Evolutionary conservation across 805 yeast species (phyloP), one percentile per base, ranked within the genome.

Genomic region (Lipomyces anomalus): DNA sequence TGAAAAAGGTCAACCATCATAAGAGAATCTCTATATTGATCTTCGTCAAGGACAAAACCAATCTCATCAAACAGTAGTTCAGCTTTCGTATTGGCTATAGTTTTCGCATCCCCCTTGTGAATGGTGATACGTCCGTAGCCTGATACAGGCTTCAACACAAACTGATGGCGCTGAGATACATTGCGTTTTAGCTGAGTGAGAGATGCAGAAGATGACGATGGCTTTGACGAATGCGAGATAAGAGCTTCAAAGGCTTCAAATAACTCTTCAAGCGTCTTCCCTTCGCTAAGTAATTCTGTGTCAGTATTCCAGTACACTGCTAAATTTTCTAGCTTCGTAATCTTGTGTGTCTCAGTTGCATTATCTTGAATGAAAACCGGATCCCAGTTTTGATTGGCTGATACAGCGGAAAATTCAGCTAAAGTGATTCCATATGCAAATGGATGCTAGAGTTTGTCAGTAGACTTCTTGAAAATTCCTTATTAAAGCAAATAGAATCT

Each of bases 231-330:
- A 35, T 29, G 67, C 64, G 26, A 79, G 70, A 4, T 74, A 64
- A 1, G 38, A 22, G 65, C 55, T 50, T 74, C 69, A 58, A 83
- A 79, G 13, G 62, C 65, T n/a, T 60, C 56, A 7, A 81, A 57
- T 26, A 82, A 65, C 34, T 67, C 70, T 1, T 72, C 79, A 13
- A 60, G n/a, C 20, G 48, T 13, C 22, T 67, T 70, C 18, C 22
- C 70, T 75, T 0, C 67, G 57, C 51, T 67, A 68, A 6, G 81
- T 0, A 82, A 67, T 0, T 57, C 54, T 0, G 79, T 65, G 23
- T 81, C 79, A 0, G 95, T 84, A 61, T 86, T 83, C 87, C 94
- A 86, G 60, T 92, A 92, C 38, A 82, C 68, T 39, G 92, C 78
- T 32, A 92, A 69, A 3, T 85, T 76, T 47, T 82, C 79, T 53